Percentiles rank a stretch among this genome's conserved stretches.
These are phyloP conservation scores for Sutorius eximius DNA, from an alignment of 1,284 basidiomycete species.

Conservation along the genomic window DNA sequence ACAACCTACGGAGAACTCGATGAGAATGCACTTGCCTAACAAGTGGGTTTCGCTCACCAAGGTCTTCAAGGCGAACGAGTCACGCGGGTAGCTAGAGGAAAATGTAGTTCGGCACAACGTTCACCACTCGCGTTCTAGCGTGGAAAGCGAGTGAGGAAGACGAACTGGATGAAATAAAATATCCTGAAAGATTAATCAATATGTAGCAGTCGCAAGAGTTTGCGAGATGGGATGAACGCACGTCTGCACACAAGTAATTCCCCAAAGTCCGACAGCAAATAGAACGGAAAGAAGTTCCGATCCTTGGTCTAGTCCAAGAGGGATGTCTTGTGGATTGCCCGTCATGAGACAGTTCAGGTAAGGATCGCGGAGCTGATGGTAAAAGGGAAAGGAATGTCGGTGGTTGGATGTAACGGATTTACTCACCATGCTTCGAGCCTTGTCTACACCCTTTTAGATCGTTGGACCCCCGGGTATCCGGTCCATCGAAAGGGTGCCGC, in stretches of 20 bases:
- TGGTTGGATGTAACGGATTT: background rate
- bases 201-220: background rate
- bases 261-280: conserved; percentile 22
- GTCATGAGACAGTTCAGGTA: background rate
- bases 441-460: background rate
- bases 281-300: conserved; percentile 16
- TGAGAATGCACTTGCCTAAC: background rate
- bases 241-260: conserved; percentile 25
- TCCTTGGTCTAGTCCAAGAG: conserved; percentile 8
- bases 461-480: background rate
- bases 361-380: background rate
- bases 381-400: background rate
- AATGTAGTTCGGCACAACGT: background rate
- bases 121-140: background rate
- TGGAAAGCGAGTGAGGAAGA: background rate
- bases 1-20: conserved; percentile 7
- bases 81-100: conserved; percentile 11
- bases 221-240: conserved; percentile 2
- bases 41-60: conserved; percentile 12
- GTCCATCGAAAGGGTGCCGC: background rate
- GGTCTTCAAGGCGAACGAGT: conserved; percentile 5
- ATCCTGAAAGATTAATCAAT: conserved; percentile 5
- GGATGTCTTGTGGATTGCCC: background rate
- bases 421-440: background rate
- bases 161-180: conserved; percentile 25